Percentiles rank a stretch among this genome's conserved stretches.
These are phyloP conservation scores for Trebouxiophyceae sp. DNA, from an alignment of 163 green algal species.

Conservation along the genomic window DNA sequence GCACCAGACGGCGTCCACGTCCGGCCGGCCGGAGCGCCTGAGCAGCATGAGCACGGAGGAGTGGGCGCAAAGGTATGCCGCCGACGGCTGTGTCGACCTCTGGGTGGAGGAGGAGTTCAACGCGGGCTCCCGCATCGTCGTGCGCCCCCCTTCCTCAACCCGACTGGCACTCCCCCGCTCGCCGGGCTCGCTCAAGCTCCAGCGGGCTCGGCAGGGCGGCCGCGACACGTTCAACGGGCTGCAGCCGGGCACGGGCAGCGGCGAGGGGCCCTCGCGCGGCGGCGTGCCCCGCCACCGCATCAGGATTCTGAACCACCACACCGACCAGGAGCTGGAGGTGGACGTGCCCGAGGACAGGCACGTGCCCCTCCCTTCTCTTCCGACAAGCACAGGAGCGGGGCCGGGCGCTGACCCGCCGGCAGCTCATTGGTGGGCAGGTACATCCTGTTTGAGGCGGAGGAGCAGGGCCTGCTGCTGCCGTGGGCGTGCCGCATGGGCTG, in stretches of 20 bases:
- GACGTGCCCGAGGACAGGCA: constrained; percentile 90
- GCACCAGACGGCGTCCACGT: neutral
- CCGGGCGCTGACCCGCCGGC: too few species aligned
- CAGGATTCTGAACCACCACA: constrained; percentile 66
- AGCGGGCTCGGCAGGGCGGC: constrained; percentile 48
- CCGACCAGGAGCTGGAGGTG: constrained; percentile 65
- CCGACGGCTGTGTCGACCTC: constrained; percentile 79
- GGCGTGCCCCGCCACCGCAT: constrained; percentile 55
- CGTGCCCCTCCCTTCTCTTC: neutral
- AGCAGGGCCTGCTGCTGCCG: constrained; percentile 82
- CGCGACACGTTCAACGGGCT: constrained; percentile 59
- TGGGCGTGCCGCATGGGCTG: constrained; percentile 95
- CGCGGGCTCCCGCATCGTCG: constrained; percentile 70
- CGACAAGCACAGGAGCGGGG: too few species aligned
- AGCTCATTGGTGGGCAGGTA: too few species aligned
- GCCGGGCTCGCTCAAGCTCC: neutral
- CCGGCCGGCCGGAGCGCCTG: constrained; percentile 32
- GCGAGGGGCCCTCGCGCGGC: constrained; percentile 59
- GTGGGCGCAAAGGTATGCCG: constrained; percentile 73
- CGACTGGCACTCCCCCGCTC: neutral
- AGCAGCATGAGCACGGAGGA: constrained; percentile 71
- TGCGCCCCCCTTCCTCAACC: constrained; percentile 38
- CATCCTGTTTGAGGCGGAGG: constrained; percentile 91
- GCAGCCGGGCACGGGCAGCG: constrained; percentile 57
- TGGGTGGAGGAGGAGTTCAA: constrained; percentile 95